Evolutionary conservation across 495 filamentous ascomycete species (phyloP).

Genomic region (Penicillium diatomitis): DNA sequence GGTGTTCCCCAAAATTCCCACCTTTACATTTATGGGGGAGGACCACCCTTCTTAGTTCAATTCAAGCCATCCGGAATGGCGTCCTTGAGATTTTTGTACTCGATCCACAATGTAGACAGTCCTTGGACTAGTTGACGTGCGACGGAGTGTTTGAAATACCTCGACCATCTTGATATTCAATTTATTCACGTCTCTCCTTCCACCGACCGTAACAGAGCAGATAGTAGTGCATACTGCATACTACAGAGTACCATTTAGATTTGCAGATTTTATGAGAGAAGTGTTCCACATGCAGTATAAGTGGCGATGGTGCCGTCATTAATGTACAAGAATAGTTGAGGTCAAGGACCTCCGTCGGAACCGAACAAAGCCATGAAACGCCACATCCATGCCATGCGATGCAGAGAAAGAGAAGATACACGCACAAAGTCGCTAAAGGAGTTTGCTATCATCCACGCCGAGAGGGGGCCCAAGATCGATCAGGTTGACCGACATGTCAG

Average conservation of each 20-base stretch:
- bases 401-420: background rate
- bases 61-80: slow-evolving; percentile 1
- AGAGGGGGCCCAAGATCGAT: slow-evolving; percentile 25
- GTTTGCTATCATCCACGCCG: slow-evolving; percentile 22
- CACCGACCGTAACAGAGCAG: too few relatives aligned
- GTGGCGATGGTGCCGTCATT: background rate
- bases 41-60: background rate
- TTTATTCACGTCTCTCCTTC: too few relatives aligned
- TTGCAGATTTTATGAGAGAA: background rate
- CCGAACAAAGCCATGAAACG: slow-evolving; percentile 4
- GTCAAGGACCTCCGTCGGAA: background rate
- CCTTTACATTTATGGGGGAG: too few relatives aligned
- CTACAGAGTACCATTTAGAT: too few relatives aligned
- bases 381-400: slow-evolving; percentile 10
- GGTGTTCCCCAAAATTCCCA: too few relatives aligned
- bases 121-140: too few relatives aligned
- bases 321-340: slow-evolving; percentile 9
- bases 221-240: too few relatives aligned
- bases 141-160: too few relatives aligned
- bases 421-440: slow-evolving; percentile 9
- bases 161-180: too few relatives aligned
- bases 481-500: slow-evolving; percentile 44
- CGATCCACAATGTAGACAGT: too few relatives aligned
- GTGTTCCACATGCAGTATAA: slow-evolving; percentile 3
- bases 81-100: background rate